A percentile compares a stretch with the other conserved stretches of the same genome.
Evolutionary conservation across 768 basidiomycete genomes (phyloP).

Genomic region (Russula earlei): DNA sequence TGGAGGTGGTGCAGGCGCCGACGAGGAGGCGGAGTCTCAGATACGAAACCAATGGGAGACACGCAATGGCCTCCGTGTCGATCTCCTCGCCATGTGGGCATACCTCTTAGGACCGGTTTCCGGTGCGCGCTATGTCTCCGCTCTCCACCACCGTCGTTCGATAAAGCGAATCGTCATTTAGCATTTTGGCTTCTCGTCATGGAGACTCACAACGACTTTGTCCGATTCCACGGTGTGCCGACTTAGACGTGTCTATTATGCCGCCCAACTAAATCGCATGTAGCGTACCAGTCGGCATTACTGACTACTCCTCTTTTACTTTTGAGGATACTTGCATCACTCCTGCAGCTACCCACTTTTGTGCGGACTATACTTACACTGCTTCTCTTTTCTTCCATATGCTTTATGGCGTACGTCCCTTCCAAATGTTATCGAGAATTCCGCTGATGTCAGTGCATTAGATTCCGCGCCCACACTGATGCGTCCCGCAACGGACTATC

Average conservation of each 20-base stretch:
- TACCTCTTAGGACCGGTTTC: constrained; percentile 66
- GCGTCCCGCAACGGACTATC: constrained; percentile 43
- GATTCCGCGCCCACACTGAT: constrained; percentile 43
- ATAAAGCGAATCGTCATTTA: constrained; percentile 54
- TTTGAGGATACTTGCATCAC: constrained; percentile 43
- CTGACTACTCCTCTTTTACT: constrained; percentile 53
- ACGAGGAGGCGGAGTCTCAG: constrained; percentile 31
- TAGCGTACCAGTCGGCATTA: constrained; percentile 75
- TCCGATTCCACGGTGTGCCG: constrained; percentile 64
- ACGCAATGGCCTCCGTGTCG: constrained; percentile 53
- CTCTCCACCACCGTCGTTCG: constrained; percentile 36
- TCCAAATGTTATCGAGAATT: not conserved
- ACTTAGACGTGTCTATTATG: not conserved
- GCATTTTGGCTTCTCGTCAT: constrained; percentile 56
- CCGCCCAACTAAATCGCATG: constrained; percentile 8
- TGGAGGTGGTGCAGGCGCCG: constrained; percentile 29
- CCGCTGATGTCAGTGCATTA: constrained; percentile 20
- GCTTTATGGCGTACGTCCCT: constrained; percentile 48
- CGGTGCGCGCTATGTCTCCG: constrained; percentile 50
- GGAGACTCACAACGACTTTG: constrained; percentile 70
- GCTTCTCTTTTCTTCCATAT: constrained; percentile 31
- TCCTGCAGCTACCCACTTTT: constrained; percentile 45
- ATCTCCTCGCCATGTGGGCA: constrained; percentile 52
- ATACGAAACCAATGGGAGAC: constrained; percentile 61
- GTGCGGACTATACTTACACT: constrained; percentile 42